Percentiles rank a stretch among this genome's conserved stretches.
Conservation (phyloP, 2,329 filamentous ascomycete genomes). For the Sporothrix curviconia region DNA sequence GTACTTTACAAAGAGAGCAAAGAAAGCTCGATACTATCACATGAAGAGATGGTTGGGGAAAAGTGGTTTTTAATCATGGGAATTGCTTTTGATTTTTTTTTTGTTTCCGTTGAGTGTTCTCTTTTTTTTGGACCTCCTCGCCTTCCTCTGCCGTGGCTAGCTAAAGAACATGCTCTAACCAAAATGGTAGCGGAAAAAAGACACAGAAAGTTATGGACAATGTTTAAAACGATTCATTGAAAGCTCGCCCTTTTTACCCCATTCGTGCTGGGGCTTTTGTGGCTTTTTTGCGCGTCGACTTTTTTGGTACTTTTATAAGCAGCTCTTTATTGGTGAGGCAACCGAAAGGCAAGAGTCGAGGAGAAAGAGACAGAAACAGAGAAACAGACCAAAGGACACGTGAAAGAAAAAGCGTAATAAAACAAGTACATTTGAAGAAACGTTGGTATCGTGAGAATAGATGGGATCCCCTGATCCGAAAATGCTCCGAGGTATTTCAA, state of each 20-base stretch:
- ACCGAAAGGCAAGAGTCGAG: background rate
- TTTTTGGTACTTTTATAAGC: background rate
- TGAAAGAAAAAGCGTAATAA: background rate
- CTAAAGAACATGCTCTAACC: too few species aligned
- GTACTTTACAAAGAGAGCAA: too few species aligned
- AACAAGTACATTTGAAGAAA: background rate
- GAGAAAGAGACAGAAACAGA: background rate
- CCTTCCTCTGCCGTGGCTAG: too few species aligned
- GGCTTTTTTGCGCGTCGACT: background rate
- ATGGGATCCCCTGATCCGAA: constrained; percentile 1
- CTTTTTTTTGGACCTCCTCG: constrained; percentile 1
- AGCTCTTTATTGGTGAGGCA: background rate
- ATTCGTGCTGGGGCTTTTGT: background rate
- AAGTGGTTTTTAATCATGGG: too few species aligned
- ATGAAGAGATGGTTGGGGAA: too few species aligned
- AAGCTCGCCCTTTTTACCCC: background rate
- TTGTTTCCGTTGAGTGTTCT: too few species aligned
- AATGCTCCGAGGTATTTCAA: background rate
- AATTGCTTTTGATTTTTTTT: too few species aligned
- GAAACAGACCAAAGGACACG: background rate
- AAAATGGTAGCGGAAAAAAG: background rate
- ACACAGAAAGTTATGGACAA: background rate
- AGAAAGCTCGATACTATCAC: too few species aligned
- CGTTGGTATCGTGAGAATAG: constrained; percentile 18
- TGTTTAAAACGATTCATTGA: background rate